phyloP scores from a whole-genome alignment of 805 yeast genomes.

The Allodekkera sacchari region DNA sequence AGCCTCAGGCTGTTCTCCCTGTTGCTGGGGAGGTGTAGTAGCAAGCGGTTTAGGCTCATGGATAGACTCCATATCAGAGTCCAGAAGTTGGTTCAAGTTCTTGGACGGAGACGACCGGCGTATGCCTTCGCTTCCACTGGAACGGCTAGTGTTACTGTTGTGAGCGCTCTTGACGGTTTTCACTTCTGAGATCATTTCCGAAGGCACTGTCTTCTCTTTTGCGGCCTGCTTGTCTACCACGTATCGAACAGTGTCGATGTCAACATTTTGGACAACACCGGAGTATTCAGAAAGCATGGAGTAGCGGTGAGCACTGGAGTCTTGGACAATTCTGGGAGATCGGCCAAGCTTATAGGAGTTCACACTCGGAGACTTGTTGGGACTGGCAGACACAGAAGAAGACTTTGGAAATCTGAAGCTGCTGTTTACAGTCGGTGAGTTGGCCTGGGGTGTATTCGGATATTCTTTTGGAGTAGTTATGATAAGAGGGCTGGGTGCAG shows the following conservation, averaged over 20 bases:
- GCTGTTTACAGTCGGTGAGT: neutral
- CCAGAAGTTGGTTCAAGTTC: constrained; percentile 7
- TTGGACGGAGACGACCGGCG: constrained; percentile 10
- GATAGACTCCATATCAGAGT: constrained; percentile 16
- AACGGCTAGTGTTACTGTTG: neutral
- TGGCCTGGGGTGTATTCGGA: too few relatives aligned
- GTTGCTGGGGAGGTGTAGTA: constrained; percentile 6
- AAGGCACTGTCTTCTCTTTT: constrained; percentile 5
- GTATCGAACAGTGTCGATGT: constrained; percentile 25
- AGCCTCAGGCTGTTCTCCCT: constrained; percentile 4
- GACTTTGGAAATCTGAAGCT: too few relatives aligned
- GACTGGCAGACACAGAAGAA: neutral
- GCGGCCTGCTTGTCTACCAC: constrained; percentile 17
- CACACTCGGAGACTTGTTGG: constrained; percentile 1
- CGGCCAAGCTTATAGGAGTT: constrained; percentile 2
- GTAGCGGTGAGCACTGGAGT: constrained; percentile 18
- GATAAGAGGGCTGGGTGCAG: too few relatives aligned
- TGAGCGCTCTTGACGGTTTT: constrained; percentile 7
- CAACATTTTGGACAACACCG: constrained; percentile 29
- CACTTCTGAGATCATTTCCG: constrained; percentile 13
- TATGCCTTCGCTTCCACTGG: constrained; percentile 3
- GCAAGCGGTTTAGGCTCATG: constrained; percentile 13
- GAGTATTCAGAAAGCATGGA: constrained; percentile 29
- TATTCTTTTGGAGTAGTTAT: too few relatives aligned
- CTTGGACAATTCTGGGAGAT: too few relatives aligned